phyloP scores from a whole-genome alignment of 768 basidiomycete species.

The Suillus subalutaceus region DNA sequence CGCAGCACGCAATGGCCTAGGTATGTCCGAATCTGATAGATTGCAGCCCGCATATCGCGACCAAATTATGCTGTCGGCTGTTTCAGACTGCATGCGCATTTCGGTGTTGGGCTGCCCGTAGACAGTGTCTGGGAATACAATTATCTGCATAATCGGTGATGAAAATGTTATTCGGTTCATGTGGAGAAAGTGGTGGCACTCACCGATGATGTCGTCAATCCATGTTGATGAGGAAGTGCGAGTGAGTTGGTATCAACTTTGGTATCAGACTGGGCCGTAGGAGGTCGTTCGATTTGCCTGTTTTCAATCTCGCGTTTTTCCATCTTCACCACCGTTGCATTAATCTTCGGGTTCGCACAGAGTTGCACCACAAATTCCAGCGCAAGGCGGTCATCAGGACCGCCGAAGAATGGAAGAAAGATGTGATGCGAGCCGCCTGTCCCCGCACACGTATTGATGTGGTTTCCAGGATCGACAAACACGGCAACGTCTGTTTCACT shows the following conservation, averaged over 20 bases:
- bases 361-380: constrained; percentile 85
- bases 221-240: constrained; percentile 5
- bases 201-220: constrained; percentile 56
- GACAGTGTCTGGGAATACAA: constrained; percentile 65
- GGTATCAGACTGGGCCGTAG: constrained; percentile 29
- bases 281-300: constrained; percentile 21
- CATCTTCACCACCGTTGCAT: constrained; percentile 77
- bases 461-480: constrained; percentile 70
- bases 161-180: neutral
- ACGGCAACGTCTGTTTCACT: constrained; percentile 78
- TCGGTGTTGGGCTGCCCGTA: constrained; percentile 69
- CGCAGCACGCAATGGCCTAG: constrained; percentile 31
- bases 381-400: constrained; percentile 89
- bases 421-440: constrained; percentile 56
- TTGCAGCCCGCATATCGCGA: constrained; percentile 48
- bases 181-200: constrained; percentile 19
- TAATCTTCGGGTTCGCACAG: constrained; percentile 66
- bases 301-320: constrained; percentile 45
- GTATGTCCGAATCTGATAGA: constrained; percentile 11
- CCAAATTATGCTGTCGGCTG: constrained; percentile 84
- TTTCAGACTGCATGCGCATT: constrained; percentile 74
- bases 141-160: constrained; percentile 19
- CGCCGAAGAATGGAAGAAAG: constrained; percentile 92
- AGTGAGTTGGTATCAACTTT: constrained; percentile 30
- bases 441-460: constrained; percentile 24